These are phyloP conservation scores for Solanum pinnatisectum DNA, from an alignment of 257 asterid species.

Conservation along the genomic window DNA sequence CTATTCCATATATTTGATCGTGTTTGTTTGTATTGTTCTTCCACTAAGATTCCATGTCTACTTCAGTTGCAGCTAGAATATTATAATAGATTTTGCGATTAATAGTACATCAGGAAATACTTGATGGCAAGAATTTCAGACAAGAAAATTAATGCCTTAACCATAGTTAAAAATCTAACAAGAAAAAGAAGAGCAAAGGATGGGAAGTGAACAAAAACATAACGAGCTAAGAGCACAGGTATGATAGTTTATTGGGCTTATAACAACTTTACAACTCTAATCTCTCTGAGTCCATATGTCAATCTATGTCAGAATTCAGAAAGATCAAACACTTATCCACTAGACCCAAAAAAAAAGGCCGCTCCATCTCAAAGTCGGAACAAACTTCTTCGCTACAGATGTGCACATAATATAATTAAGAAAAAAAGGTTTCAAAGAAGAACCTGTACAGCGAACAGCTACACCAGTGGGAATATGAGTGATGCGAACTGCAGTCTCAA, in stretches of 20 bases:
- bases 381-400: not conserved
- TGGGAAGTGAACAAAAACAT: not conserved
- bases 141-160: not conserved
- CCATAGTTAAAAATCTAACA: not conserved
- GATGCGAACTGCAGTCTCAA: conserved; percentile 92
- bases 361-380: not conserved
- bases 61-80: not conserved
- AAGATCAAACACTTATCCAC: not conserved
- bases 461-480: conserved; percentile 95
- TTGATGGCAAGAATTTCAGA: not conserved
- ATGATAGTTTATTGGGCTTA: not conserved
- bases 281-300: not conserved
- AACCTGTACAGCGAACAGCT: conserved; percentile 85
- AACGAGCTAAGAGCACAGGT: not conserved
- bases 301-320: not conserved
- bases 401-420: not conserved
- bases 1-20: not conserved
- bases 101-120: not conserved
- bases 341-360: not conserved
- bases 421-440: conserved; percentile 5
- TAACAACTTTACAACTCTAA: not conserved
- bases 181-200: not conserved
- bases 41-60: not conserved
- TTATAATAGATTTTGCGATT: not conserved
- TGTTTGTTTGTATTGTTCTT: not conserved